These are phyloP conservation scores for Agaricus sinodeliciosus DNA, from an alignment of 768 basidiomycete species.

Conservation along the genomic window DNA sequence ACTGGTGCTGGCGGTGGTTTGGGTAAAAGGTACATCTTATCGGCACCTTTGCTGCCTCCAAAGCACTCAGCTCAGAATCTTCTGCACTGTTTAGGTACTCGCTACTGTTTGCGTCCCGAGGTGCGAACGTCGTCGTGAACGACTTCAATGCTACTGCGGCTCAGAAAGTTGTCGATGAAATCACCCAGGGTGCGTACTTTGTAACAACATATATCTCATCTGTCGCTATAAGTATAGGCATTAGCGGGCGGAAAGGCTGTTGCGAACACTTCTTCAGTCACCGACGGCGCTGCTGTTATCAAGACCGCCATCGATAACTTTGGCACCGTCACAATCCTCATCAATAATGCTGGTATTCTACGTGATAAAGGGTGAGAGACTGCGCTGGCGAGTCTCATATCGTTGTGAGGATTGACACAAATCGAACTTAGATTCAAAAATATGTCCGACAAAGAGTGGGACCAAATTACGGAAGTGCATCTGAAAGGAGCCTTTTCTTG, in stretches of 20 bases:
- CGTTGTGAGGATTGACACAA: neutral
- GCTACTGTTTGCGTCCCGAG: constrained; percentile 84
- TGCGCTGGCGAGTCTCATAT: neutral
- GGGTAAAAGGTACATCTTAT: constrained; percentile 70
- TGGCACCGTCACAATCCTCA: constrained; percentile 78
- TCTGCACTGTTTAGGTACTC: constrained; percentile 60
- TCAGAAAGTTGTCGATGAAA: constrained; percentile 88
- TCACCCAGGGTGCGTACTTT: constrained; percentile 55
- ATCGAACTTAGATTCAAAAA: constrained; percentile 75
- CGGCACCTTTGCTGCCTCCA: neutral
- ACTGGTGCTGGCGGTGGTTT: constrained; percentile 97
- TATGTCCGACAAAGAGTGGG: constrained; percentile 94
- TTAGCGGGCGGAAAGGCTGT: constrained; percentile 87
- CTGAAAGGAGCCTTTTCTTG: constrained; percentile 91
- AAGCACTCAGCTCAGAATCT: constrained; percentile 9
- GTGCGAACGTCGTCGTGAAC: constrained; percentile 93
- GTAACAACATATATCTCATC: neutral
- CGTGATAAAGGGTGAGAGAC: constrained; percentile 63
- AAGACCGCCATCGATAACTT: constrained; percentile 81
- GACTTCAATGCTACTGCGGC: constrained; percentile 87
- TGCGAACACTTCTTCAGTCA: constrained; percentile 78
- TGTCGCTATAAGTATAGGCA: neutral
- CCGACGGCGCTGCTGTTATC: constrained; percentile 83
- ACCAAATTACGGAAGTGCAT: constrained; percentile 83
- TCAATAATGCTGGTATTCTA: constrained; percentile 95